Conservation (phyloP, 192 early-diverging fungal species). For the Backusella tuberculispora region DNA sequence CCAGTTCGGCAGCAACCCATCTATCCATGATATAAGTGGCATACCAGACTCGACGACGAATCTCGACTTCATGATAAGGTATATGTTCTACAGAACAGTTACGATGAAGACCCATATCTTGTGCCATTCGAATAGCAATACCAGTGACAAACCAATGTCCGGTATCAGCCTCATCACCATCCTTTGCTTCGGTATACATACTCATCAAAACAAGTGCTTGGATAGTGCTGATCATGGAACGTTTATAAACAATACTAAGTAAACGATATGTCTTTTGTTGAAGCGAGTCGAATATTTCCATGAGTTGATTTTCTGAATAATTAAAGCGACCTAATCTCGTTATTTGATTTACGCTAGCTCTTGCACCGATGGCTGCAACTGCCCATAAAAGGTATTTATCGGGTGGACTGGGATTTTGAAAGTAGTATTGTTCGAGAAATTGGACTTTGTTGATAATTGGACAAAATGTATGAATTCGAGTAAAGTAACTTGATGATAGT, state of each 20-base stretch:
- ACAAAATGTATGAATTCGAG: slow-evolving; percentile 7
- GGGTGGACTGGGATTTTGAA: slow-evolving; percentile 20
- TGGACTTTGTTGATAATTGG: slow-evolving; percentile 37
- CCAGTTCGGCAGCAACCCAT: slow-evolving; percentile 49
- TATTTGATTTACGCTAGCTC: neutral
- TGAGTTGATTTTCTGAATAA: neutral
- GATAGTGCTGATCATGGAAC: slow-evolving; percentile 58
- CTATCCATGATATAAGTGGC: slow-evolving; percentile 69
- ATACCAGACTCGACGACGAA: slow-evolving; percentile 80
- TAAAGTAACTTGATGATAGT: slow-evolving; percentile 29
- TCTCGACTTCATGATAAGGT: slow-evolving; percentile 58
- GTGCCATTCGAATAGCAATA: slow-evolving; percentile 71
- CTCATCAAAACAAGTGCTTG: slow-evolving; percentile 68
- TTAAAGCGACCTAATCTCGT: neutral
- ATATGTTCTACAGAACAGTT: slow-evolving; percentile 57
- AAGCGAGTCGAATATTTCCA: neutral
- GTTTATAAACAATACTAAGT: slow-evolving; percentile 61
- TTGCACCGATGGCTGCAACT: slow-evolving; percentile 22
- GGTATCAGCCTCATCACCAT: slow-evolving; percentile 22
- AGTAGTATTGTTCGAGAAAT: slow-evolving; percentile 34
- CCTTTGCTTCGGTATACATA: slow-evolving; percentile 43
- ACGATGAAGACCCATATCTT: slow-evolving; percentile 79
- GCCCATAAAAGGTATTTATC: slow-evolving; percentile 35
- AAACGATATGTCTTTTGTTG: slow-evolving; percentile 52
- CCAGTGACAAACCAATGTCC: slow-evolving; percentile 36